phyloP scores from a whole-genome alignment of 805 yeast species.

The Suhomyces xylopsoci region DNA sequence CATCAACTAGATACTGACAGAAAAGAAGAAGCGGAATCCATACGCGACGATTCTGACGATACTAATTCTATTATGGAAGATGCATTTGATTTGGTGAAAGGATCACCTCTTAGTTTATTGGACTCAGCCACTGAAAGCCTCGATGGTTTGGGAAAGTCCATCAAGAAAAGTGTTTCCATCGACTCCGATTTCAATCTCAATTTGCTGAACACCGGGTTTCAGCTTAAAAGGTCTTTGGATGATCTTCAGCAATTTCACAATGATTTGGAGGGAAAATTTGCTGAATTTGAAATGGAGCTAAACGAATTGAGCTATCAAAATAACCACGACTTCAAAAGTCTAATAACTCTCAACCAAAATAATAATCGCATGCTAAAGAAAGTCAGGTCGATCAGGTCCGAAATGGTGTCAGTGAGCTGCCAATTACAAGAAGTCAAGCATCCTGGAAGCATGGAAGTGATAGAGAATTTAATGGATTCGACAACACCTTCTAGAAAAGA shows the following conservation, averaged over 20 bases:
- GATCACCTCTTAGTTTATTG: not conserved
- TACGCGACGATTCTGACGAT: slow-evolving; percentile 16
- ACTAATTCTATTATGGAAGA: slow-evolving; percentile 19
- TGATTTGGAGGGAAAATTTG: slow-evolving; percentile 7
- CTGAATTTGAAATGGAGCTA: slow-evolving; percentile 7
- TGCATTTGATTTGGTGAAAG: not conserved
- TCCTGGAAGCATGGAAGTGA: not conserved
- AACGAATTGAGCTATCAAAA: slow-evolving; percentile 9
- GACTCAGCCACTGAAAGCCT: not conserved
- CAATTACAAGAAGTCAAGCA: slow-evolving; percentile 7
- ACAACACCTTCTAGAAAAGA: too few relatives aligned
- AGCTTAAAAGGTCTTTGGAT: slow-evolving; percentile 8
- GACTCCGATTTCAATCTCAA: not conserved
- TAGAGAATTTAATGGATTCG: not conserved
- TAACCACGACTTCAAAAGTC: slow-evolving; percentile 7
- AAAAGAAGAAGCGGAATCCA: not conserved
- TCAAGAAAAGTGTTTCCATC: not conserved
- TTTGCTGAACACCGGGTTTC: slow-evolving; percentile 1
- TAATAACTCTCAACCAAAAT: slow-evolving; percentile 4
- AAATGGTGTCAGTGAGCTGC: slow-evolving; percentile 6
- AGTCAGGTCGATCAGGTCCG: slow-evolving; percentile 7
- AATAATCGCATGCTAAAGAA: slow-evolving; percentile 6
- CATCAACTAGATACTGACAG: not conserved
- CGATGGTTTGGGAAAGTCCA: not conserved
- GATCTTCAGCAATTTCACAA: slow-evolving; percentile 10